Conservation (phyloP, 2,329 filamentous ascomycete genomes). For the Aspergillus persii region DNA sequence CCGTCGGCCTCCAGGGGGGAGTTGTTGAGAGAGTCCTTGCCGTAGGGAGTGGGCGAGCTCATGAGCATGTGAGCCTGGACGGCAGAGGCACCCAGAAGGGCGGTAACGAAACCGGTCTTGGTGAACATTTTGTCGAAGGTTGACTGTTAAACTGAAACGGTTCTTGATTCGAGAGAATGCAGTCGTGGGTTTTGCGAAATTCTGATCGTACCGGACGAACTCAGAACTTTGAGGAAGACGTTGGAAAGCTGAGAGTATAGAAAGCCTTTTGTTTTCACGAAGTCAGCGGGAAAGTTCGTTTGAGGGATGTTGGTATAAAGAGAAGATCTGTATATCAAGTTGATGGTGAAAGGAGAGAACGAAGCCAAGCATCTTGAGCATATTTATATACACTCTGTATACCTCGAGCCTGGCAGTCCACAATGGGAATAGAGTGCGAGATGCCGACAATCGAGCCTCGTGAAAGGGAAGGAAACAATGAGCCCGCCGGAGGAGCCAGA, state of each 20-base stretch:
- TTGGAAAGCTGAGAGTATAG: constrained; percentile 2
- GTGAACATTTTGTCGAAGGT: constrained; percentile 27
- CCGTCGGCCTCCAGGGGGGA: constrained; percentile 62
- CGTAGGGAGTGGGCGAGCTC: constrained; percentile 64
- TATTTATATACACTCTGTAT: background rate
- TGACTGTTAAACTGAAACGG: constrained; percentile 14
- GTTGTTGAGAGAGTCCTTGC: constrained; percentile 54
- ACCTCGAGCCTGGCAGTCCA: background rate
- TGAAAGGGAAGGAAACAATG: background rate
- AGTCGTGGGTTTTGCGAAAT: constrained; percentile 6
- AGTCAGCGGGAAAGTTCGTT: background rate
- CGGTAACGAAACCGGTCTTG: constrained; percentile 37
- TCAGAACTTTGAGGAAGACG: constrained; percentile 17
- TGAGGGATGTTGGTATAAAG: background rate
- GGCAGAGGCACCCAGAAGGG: constrained; percentile 53
- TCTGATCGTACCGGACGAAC: constrained; percentile 38
- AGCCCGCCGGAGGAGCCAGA: background rate
- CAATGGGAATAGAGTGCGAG: background rate
- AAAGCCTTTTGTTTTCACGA: background rate
- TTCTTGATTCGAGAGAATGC: constrained; percentile 19
- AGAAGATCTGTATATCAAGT: too few relatives aligned
- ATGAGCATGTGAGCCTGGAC: constrained; percentile 76
- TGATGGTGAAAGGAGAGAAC: background rate
- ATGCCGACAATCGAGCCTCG: background rate
- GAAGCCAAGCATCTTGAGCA: background rate